These are phyloP conservation scores for Cercophora newfieldiana DNA, from an alignment of 495 filamentous ascomycete species.

Conservation along the genomic window DNA sequence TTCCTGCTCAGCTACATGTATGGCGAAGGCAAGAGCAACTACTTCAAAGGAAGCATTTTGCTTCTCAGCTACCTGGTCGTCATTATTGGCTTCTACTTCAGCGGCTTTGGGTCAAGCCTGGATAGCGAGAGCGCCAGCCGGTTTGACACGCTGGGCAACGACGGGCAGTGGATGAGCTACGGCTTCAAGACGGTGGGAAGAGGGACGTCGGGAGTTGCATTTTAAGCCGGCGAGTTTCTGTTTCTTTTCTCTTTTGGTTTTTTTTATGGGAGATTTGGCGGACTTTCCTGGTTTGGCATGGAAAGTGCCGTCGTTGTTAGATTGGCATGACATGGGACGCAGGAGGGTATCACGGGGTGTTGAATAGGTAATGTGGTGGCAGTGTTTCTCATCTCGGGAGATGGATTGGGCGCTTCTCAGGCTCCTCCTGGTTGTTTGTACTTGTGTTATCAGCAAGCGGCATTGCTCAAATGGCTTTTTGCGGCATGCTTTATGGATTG, in stretches of 20 bases:
- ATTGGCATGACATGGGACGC: background rate
- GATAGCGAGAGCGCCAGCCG: slow-evolving; percentile 58
- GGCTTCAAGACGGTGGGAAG: slow-evolving; percentile 52
- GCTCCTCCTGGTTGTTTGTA: background rate
- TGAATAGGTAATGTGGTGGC: background rate
- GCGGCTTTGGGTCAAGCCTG: slow-evolving; percentile 66
- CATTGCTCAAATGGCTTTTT: background rate
- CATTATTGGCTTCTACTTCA: slow-evolving; percentile 86
- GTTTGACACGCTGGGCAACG: slow-evolving; percentile 65
- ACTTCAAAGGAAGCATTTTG: slow-evolving; percentile 91
- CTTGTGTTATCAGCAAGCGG: background rate
- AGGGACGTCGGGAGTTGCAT: slow-evolving; percentile 33
- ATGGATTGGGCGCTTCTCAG: background rate
- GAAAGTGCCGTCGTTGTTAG: background rate
- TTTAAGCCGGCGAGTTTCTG: slow-evolving; percentile 22
- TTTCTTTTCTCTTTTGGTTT: no score
- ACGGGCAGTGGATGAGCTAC: slow-evolving; percentile 52
- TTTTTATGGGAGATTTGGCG: background rate
- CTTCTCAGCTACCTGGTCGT: slow-evolving; percentile 93
- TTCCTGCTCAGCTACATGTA: slow-evolving; percentile 98
- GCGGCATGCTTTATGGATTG: background rate
- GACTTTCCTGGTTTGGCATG: background rate
- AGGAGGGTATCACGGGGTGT: background rate
- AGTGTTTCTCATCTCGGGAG: background rate
- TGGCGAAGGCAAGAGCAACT: slow-evolving; percentile 95